Percentiles rank a stretch among this genome's conserved stretches.
phyloP scores from a whole-genome alignment of 73 alveolate genomes.

The Paramecium bursaria region DNA sequence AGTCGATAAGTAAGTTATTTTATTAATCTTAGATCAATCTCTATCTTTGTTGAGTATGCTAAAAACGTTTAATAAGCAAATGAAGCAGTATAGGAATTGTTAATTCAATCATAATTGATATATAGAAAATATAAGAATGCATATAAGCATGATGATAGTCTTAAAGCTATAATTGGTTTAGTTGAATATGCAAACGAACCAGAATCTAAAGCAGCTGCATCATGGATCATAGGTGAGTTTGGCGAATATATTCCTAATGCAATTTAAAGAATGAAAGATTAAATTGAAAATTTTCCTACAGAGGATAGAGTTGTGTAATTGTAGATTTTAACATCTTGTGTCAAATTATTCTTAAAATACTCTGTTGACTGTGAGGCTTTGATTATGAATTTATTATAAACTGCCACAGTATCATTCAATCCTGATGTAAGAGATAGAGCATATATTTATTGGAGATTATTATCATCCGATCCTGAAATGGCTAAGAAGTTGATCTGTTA shows the following conservation, averaged over 20 bases:
- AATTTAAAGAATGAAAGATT: conserved; percentile 70
- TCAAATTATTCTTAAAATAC: conserved; percentile 57
- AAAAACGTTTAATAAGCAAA: conserved; percentile 69
- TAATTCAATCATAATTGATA: conserved; percentile 35
- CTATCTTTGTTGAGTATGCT: conserved; percentile 78
- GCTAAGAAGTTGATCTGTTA: conserved; percentile 78
- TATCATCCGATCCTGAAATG: conserved; percentile 79
- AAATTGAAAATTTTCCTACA: conserved; percentile 68
- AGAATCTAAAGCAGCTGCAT: conserved; percentile 58
- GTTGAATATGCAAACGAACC: conserved; percentile 60
- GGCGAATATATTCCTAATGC: conserved; percentile 71
- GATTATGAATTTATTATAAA: conserved; percentile 69
- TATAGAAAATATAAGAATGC: conserved; percentile 42
- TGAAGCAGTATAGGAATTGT: conserved; percentile 59
- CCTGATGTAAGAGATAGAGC: conserved; percentile 88
- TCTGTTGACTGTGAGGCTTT: conserved; percentile 66
- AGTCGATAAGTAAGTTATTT: conserved; percentile 73
- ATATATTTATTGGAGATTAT: conserved; percentile 82
- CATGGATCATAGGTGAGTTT: conserved; percentile 69
- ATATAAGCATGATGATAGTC: conserved; percentile 41
- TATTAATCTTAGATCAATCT: conserved; percentile 73
- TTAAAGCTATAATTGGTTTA: conserved; percentile 15
- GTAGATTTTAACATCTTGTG: conserved; percentile 65
- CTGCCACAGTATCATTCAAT: conserved; percentile 74
- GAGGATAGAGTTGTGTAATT: conserved; percentile 75